phyloP scores from a whole-genome alignment of 1,139 yeast genomes.

The Kodamaea fungicola region DNA sequence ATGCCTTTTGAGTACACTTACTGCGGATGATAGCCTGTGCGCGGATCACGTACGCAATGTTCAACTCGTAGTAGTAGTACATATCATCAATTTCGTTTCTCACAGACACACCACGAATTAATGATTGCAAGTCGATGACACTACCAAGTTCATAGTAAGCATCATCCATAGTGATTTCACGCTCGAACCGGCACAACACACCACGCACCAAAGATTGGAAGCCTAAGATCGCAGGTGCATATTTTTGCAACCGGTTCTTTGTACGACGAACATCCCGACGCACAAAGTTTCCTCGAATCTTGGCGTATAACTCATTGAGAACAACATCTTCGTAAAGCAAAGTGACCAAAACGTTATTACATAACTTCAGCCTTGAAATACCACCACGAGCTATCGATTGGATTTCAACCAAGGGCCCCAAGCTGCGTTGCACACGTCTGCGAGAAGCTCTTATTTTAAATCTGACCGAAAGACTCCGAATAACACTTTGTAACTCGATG shows the following conservation, averaged over 20 bases:
- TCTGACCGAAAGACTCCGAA: slow-evolving; percentile 30
- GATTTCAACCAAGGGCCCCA: slow-evolving; percentile 25
- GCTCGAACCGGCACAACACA: slow-evolving; percentile 47
- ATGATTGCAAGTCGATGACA: slow-evolving; percentile 48
- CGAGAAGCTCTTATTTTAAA: slow-evolving; percentile 17
- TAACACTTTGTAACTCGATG: slow-evolving; percentile 29
- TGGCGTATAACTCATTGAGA: slow-evolving; percentile 40
- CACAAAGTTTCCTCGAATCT: slow-evolving; percentile 40
- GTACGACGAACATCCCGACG: slow-evolving; percentile 25
- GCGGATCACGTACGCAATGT: slow-evolving; percentile 56
- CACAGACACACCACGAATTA: slow-evolving; percentile 41
- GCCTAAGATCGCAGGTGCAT: slow-evolving; percentile 21
- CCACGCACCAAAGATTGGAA: slow-evolving; percentile 43
- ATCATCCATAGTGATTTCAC: slow-evolving; percentile 51
- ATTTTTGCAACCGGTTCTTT: slow-evolving; percentile 18
- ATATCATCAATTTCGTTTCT: slow-evolving; percentile 38
- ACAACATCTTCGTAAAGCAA: slow-evolving; percentile 37
- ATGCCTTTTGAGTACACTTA: slow-evolving; percentile 67
- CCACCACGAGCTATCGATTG: slow-evolving; percentile 58
- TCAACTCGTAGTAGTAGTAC: slow-evolving; percentile 50
- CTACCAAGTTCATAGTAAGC: slow-evolving; percentile 40
- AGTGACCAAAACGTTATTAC: slow-evolving; percentile 42
- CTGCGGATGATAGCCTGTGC: slow-evolving; percentile 77
- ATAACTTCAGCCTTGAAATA: slow-evolving; percentile 41
- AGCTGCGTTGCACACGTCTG: slow-evolving; percentile 13